These are phyloP conservation scores for Barbatosphaeria neglecta DNA, from an alignment of 495 filamentous ascomycete species.

Conservation along the genomic window DNA sequence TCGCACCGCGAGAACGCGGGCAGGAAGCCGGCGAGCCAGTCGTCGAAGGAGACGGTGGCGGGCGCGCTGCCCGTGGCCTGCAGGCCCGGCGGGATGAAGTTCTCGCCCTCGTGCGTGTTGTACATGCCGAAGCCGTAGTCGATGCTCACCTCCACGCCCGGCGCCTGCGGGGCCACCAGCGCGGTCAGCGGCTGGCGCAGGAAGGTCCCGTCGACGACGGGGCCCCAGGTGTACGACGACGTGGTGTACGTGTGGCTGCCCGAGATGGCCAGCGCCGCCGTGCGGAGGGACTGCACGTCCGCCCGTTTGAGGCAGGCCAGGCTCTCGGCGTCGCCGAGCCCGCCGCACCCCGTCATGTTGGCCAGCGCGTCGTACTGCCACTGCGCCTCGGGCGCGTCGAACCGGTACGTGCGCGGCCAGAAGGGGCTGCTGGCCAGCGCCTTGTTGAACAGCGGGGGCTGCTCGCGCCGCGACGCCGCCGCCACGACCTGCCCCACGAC, in stretches of 20 bases:
- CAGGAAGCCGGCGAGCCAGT: conserved; percentile 41
- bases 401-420: conserved; percentile 48
- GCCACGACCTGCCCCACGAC: conserved; percentile 43
- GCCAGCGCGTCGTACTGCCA: conserved; percentile 34
- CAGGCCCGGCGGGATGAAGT: conserved; percentile 43
- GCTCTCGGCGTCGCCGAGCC: conserved; percentile 14
- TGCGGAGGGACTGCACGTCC: conserved; percentile 37
- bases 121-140: conserved; percentile 42
- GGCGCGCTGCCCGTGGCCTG: conserved; percentile 9
- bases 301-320: conserved; percentile 38
- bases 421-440: conserved; percentile 50
- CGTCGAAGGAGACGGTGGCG: conserved; percentile 22
- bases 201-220: conserved; percentile 47
- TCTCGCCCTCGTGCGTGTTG: conserved; percentile 48
- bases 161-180: no score
- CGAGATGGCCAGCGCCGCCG: conserved; percentile 33
- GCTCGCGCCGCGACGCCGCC: conserved; percentile 11
- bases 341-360: conserved; percentile 33
- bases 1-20: conserved; percentile 30
- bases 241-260: conserved; percentile 38
- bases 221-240: conserved; percentile 44
- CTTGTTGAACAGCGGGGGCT: conserved; percentile 34
- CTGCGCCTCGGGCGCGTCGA: conserved; percentile 37
- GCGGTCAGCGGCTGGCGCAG: conserved; percentile 32
- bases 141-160: conserved; percentile 27